Evolutionary conservation across 2,329 filamentous ascomycete genomes (phyloP).

Genomic region (Fusarium praegraminearum): DNA sequence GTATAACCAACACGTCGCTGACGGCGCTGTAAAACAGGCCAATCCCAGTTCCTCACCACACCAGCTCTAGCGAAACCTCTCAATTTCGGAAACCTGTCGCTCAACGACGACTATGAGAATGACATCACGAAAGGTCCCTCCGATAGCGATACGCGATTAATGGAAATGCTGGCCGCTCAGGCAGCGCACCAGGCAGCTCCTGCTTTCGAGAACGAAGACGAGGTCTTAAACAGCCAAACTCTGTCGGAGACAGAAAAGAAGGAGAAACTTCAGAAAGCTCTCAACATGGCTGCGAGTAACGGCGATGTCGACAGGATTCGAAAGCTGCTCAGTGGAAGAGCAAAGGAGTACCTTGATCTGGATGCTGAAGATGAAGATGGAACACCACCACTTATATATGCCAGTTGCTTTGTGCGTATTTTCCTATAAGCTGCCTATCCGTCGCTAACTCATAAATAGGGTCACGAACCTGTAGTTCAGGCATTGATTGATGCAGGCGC

Average conservation of each 20-base stretch:
- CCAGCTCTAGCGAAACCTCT: conserved; percentile 87
- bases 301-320: conserved; percentile 87
- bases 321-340: conserved; percentile 79
- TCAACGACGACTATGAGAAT: conserved; percentile 84
- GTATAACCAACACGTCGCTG: conserved; percentile 44
- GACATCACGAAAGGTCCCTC: conserved; percentile 64
- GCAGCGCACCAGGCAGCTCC: conserved; percentile 82
- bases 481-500: conserved; percentile 87
- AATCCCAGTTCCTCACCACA: conserved; percentile 93
- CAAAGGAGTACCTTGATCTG: conserved; percentile 82
- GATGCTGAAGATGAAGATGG: conserved; percentile 93
- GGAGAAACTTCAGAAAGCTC: conserved; percentile 82
- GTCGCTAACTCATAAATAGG: conserved; percentile 59
- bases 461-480: conserved; percentile 89
- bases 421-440: neutral
- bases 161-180: conserved; percentile 96
- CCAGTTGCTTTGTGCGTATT: conserved; percentile 88
- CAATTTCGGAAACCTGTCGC: conserved; percentile 82
- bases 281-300: conserved; percentile 97
- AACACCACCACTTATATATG: conserved; percentile 96
- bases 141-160: conserved; percentile 87
- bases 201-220: conserved; percentile 81
- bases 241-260: conserved; percentile 82
- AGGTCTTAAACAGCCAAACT: conserved; percentile 79
- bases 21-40: conserved; percentile 67